Base-by-base conservation (phyloP, 495 filamentous ascomycete species). In the Aspergillus diversus region DNA sequence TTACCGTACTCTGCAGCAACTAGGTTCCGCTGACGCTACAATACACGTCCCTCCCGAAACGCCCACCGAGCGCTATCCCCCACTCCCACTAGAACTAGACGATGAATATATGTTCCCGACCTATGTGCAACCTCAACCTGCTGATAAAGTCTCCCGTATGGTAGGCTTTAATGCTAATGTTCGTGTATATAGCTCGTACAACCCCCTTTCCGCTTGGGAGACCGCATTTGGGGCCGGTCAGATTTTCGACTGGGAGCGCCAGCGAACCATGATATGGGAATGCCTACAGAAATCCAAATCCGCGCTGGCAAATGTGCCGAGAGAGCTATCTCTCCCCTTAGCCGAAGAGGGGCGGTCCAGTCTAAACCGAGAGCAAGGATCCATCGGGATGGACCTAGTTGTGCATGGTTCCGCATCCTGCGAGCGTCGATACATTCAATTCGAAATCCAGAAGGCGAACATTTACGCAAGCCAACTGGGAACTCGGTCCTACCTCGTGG, bases 371-470 rank as follows among this genome's bases (percentile, higher is more conserved):
- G 62, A 57, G 27, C 63, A 56, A 56, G 68, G 57, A 51, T 27
- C 66, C 52, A 61, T 62, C 33, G 62, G 63, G 16, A 70, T 64
- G 49, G 27, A 27, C n/a, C 34, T 51, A 21, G 69, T 64, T 37
- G 55, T 68, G 0, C 67, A 75, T 35, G 73, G 75, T 52, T 65
- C 71, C 31, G 66, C 68, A 15, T 47, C 68, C 17, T 69, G 70
- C 58, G 71, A 74, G 52, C 71, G 71, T 31, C 78, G 76, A 4
- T 77, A 81, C 5, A 79, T 92, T 3, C 91, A 93, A 53, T 89
- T 85, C 55, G 90, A 95, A 66, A 93, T 96, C 27, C 91, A 96
- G 69, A 93, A 92, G 67, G 87, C 87, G 21, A 94, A 93, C 65
- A 89, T 97, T 31, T 89, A 92, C 63, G 85, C 86, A 7, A 90